phyloP scores from a whole-genome alignment of 2,329 filamentous ascomycete genomes.

The Cladosporium sp. region DNA sequence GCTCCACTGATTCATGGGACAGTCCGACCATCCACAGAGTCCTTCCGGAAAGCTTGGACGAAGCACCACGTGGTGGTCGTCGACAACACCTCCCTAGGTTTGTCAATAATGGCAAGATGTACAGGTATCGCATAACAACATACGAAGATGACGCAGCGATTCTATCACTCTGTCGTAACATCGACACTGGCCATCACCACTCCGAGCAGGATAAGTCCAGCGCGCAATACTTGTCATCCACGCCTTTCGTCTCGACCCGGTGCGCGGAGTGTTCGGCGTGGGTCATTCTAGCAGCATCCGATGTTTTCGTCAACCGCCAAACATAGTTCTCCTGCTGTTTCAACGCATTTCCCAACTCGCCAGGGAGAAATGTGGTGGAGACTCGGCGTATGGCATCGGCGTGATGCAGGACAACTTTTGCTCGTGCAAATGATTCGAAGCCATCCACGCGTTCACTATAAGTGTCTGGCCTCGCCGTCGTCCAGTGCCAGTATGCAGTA shows the following conservation, averaged over 20 bases:
- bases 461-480: background rate
- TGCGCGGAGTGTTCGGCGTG: background rate
- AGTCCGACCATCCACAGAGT: background rate
- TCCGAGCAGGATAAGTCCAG: background rate
- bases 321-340: background rate
- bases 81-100: background rate
- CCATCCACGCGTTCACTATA: background rate
- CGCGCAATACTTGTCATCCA: background rate
- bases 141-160: background rate
- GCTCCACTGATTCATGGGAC: background rate
- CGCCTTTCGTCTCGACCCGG: background rate
- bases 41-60: slow-evolving; percentile 3
- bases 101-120: background rate
- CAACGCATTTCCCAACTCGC: background rate
- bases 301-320: background rate
- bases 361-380: background rate
- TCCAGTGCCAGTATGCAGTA: slow-evolving; percentile 2
- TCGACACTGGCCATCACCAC: background rate
- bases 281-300: background rate
- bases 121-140: background rate
- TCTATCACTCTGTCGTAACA: background rate
- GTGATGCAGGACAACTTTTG: background rate
- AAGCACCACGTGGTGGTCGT: background rate
- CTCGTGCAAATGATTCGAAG: slow-evolving; percentile 9
- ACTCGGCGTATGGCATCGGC: slow-evolving; percentile 8